A percentile compares a stretch with the other conserved stretches of the same genome.
phyloP scores from a whole-genome alignment of 208 protist genomes.

The Trypanosoma congolense region DNA sequence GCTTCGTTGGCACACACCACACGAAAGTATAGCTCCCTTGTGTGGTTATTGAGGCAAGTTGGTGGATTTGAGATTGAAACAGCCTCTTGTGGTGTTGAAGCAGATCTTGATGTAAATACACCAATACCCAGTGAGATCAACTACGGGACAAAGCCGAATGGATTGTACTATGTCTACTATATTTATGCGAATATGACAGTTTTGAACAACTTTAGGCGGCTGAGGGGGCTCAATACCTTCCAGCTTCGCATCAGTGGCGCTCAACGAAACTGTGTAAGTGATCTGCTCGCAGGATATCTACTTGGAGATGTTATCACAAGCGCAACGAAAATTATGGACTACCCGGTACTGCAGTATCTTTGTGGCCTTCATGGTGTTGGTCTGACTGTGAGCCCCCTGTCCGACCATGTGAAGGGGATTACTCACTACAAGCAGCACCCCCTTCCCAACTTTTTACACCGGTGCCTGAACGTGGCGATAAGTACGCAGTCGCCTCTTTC shows the following conservation, averaged over 20 bases:
- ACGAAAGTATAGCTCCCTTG: conserved; percentile 71
- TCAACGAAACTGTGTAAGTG: conserved; percentile 80
- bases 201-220: conserved; percentile 91
- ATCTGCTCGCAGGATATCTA: conserved; percentile 93
- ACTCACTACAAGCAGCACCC: conserved; percentile 91
- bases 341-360: conserved; percentile 97
- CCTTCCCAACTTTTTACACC: conserved; percentile 92
- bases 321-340: conserved; percentile 91
- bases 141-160: conserved; percentile 87
- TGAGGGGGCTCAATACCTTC: conserved; percentile 69
- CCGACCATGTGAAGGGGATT: conserved; percentile 95
- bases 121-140: conserved; percentile 57
- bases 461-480: conserved; percentile 95
- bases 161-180: conserved; percentile 97
- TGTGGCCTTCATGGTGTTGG: conserved; percentile 95
- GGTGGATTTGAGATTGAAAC: conserved; percentile 86
- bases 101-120: conserved; percentile 56
- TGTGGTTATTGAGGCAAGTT: conserved; percentile 89
- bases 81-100: conserved; percentile 32
- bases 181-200: conserved; percentile 96
- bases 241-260: conserved; percentile 92
- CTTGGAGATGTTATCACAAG: conserved; percentile 94
- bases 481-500: conserved; percentile 95
- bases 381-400: conserved; percentile 95
- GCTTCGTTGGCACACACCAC: conserved; percentile 86